Conservation (phyloP, 768 basidiomycete genomes). For the Leccinellum luteum region DNA sequence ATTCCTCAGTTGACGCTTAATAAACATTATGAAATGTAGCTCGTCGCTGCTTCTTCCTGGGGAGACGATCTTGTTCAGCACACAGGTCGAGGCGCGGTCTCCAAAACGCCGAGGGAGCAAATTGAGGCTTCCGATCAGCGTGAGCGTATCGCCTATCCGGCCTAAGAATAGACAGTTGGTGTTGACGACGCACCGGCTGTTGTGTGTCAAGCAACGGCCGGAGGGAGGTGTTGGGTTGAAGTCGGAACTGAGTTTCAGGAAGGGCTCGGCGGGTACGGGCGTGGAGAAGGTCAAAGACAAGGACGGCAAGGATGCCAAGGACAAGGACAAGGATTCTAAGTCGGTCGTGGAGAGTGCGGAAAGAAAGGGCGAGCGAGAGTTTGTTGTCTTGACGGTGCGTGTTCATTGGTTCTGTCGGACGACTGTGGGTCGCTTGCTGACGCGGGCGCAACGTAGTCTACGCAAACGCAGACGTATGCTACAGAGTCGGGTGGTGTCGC, state of each 20-base stretch:
- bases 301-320: slow-evolving; percentile 48
- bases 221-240: slow-evolving; percentile 43
- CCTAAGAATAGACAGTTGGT: slow-evolving; percentile 54
- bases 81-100: slow-evolving; percentile 52
- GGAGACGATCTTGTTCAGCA: slow-evolving; percentile 50
- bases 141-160: slow-evolving; percentile 46
- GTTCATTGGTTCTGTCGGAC: neutral
- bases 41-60: slow-evolving; percentile 39
- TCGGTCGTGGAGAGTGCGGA: slow-evolving; percentile 46
- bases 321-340: slow-evolving; percentile 46
- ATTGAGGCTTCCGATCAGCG: slow-evolving; percentile 49
- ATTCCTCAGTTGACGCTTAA: neutral
- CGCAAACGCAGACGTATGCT: slow-evolving; percentile 46
- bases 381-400: slow-evolving; percentile 60
- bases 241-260: slow-evolving; percentile 46
- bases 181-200: slow-evolving; percentile 52
- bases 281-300: slow-evolving; percentile 29
- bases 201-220: slow-evolving; percentile 53
- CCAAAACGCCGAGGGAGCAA: slow-evolving; percentile 57
- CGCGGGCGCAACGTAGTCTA: slow-evolving; percentile 32
- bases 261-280: slow-evolving; percentile 3
- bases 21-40: slow-evolving; percentile 17
- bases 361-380: slow-evolving; percentile 54
- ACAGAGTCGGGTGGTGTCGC: slow-evolving; percentile 35
- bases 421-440: neutral